A percentile compares a stretch with the other conserved stretches of the same genome.
Evolutionary conservation across 164 flowering plant species (phyloP).

Genomic region (Chimonanthus praecox): DNA sequence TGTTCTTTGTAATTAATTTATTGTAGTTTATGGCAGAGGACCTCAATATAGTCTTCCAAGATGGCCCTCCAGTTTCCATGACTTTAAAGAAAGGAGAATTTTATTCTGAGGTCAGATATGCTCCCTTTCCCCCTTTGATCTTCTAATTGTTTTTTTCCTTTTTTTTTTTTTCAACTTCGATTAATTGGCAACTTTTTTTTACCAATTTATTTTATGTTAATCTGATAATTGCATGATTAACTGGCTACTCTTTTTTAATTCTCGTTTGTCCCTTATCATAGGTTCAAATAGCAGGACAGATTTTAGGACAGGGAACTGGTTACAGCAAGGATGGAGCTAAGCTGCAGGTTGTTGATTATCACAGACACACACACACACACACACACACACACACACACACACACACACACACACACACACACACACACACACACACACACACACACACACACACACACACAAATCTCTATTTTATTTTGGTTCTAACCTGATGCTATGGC

Average conservation of each 20-base stretch:
- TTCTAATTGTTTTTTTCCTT: background rate
- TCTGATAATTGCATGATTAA: background rate
- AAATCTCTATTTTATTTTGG: background rate
- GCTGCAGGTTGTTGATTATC: constrained; percentile 11
- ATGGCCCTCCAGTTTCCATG: constrained; percentile 7
- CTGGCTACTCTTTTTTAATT: background rate
- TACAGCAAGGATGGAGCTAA: constrained; percentile 11
- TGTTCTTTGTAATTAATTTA: background rate
- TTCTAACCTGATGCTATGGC: background rate
- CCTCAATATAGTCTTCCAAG: constrained; percentile 9
- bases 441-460: too few relatives aligned
- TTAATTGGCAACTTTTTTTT: background rate
- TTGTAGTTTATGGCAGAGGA: constrained; percentile 7
- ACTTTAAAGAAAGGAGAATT: constrained; percentile 10
- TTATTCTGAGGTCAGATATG: constrained; percentile 9
- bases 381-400: too few relatives aligned
- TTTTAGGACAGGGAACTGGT: constrained; percentile 15
- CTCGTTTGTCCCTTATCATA: constrained; percentile 3
- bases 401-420: too few relatives aligned
- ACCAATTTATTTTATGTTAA: background rate
- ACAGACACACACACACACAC: too few relatives aligned
- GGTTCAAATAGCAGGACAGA: constrained; percentile 17
- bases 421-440: too few relatives aligned
- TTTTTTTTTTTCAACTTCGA: background rate
- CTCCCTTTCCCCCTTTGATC: background rate